These are phyloP conservation scores for Penicillium waksmanii DNA, from an alignment of 495 filamentous ascomycete genomes.

Conservation along the genomic window DNA sequence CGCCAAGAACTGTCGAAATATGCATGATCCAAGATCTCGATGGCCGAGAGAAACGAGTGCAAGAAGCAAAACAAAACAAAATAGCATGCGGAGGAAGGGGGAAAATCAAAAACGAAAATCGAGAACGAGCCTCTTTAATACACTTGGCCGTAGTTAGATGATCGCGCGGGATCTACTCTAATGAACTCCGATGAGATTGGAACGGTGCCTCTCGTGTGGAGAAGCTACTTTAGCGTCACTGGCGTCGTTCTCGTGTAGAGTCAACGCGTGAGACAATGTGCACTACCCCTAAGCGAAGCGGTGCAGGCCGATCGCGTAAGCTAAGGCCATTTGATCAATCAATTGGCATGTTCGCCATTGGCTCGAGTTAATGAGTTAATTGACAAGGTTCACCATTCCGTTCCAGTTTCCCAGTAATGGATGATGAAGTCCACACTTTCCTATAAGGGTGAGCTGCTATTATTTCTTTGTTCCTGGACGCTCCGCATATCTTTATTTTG, in stretches of 20 bases:
- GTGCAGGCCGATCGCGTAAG: constrained; percentile 4
- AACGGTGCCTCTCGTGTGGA: background rate
- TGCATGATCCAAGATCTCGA: constrained; percentile 11
- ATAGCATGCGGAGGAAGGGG: background rate
- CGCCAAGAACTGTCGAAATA: constrained; percentile 15
- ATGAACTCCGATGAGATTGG: background rate
- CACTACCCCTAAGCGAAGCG: constrained; percentile 9
- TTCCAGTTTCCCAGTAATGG: background rate
- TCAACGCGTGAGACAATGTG: constrained; percentile 5
- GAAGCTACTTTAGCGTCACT: background rate
- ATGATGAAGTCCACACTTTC: background rate
- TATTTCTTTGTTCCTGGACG: too few relatives aligned
- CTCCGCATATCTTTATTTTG: too few relatives aligned
- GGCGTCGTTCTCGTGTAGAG: background rate
- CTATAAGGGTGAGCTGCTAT: too few relatives aligned
- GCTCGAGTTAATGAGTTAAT: background rate
- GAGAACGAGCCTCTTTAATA: constrained; percentile 1
- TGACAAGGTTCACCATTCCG: background rate
- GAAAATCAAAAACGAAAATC: background rate
- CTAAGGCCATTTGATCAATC: background rate
- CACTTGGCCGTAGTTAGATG: background rate
- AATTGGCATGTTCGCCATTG: background rate
- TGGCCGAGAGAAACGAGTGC: too few relatives aligned
- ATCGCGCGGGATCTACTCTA: constrained; percentile 1
- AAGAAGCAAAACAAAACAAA: background rate